A percentile compares a stretch with the other conserved stretches of the same genome.
These are phyloP conservation scores for Cryphonectria nitschkei DNA, from an alignment of 2,329 filamentous ascomycete species.

Conservation along the genomic window DNA sequence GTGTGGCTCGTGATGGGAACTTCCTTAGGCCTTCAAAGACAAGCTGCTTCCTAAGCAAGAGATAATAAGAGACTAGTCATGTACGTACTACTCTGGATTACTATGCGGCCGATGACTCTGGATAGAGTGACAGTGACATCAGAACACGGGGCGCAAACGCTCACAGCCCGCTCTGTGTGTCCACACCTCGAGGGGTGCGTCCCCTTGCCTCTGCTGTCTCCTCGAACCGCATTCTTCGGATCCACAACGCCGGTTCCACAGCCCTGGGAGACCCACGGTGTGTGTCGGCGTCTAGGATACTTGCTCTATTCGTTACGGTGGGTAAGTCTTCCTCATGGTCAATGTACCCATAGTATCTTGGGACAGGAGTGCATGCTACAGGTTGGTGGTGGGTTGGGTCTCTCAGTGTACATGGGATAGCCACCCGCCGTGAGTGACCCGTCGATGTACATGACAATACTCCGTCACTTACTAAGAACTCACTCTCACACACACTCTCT, in stretches of 20 bases:
- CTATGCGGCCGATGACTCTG: not conserved
- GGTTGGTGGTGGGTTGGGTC: not conserved
- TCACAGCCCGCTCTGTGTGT: not conserved
- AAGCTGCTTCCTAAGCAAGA: not conserved
- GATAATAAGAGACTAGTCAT: not conserved
- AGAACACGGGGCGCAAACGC: not conserved
- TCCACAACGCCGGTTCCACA: not conserved
- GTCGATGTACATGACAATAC: not conserved
- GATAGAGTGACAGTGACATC: not conserved
- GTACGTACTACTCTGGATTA: not conserved
- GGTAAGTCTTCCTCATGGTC: not conserved
- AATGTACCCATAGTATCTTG: not conserved
- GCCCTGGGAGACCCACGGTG: slow-evolving; percentile 6
- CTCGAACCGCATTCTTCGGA: slow-evolving; percentile 6
- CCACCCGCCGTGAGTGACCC: not conserved
- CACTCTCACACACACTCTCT: not conserved
- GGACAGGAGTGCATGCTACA: not conserved
- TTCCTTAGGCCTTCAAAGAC: not conserved
- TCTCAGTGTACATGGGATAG: not conserved
- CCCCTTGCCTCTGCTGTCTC: not conserved
- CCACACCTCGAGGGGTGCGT: not conserved
- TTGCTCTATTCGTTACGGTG: not conserved
- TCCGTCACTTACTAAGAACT: not conserved
- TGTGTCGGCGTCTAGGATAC: not conserved
- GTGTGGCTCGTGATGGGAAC: not conserved